Conservation (phyloP, 2,329 filamentous ascomycete genomes). For the Phialophora verrucosa region DNA sequence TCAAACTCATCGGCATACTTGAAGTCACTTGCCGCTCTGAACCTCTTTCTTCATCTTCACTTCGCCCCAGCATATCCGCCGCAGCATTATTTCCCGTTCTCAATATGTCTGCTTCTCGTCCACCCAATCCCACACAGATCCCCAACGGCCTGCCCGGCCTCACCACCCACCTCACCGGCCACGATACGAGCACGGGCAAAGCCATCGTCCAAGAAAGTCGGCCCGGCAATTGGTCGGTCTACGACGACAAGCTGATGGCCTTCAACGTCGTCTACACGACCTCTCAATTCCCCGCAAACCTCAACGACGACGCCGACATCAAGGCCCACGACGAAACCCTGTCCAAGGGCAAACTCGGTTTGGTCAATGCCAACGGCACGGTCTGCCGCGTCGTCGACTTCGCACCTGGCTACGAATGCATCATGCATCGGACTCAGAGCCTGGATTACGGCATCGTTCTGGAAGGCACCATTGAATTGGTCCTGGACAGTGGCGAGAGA, state of each 20-base stretch:
- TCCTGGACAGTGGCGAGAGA: slow-evolving; percentile 59
- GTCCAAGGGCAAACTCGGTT: slow-evolving; percentile 42
- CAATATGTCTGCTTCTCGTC: slow-evolving; percentile 37
- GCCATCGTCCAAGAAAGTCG: slow-evolving; percentile 47
- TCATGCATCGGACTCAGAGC: slow-evolving; percentile 61
- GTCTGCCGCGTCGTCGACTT: slow-evolving; percentile 49
- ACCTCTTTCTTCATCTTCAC: not conserved
- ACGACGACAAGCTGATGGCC: slow-evolving; percentile 43
- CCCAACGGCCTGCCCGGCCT: slow-evolving; percentile 31
- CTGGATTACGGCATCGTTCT: slow-evolving; percentile 63
- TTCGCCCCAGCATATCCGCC: not conserved
- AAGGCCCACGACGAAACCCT: slow-evolving; percentile 42
- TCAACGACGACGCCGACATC: slow-evolving; percentile 48
- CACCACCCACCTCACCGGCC: slow-evolving; percentile 45
- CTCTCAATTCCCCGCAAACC: slow-evolving; percentile 45
- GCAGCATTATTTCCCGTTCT: not conserved
- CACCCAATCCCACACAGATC: slow-evolving; percentile 31
- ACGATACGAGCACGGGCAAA: slow-evolving; percentile 44
- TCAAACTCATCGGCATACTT: not conserved
- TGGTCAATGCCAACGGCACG: slow-evolving; percentile 44
- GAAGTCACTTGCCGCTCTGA: not conserved
- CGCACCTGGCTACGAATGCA: slow-evolving; percentile 49
- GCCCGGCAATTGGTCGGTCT: slow-evolving; percentile 41
- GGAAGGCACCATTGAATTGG: slow-evolving; percentile 60
- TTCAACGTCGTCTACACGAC: slow-evolving; percentile 52